A percentile compares a stretch with the other conserved stretches of the same genome.
Conservation (phyloP, 2,329 filamentous ascomycete species). For the Sclerotinia trifoliorum region DNA sequence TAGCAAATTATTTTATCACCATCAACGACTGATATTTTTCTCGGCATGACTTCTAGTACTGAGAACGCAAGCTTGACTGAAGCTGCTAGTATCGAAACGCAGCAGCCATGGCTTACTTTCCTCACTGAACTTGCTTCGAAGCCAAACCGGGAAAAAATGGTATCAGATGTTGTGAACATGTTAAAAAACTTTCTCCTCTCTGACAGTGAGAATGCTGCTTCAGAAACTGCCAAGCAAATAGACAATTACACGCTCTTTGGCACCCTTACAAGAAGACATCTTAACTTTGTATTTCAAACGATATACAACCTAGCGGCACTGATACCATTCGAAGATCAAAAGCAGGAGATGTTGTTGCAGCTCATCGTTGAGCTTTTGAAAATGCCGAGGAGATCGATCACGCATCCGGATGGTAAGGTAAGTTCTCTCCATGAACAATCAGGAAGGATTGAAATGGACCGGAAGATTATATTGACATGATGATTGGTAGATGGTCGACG, state of each 20-base stretch:
- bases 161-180: not conserved
- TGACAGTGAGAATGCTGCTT: not conserved
- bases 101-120: not conserved
- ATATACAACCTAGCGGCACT: not conserved
- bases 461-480: not conserved
- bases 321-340: not conserved
- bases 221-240: not conserved
- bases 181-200: not conserved
- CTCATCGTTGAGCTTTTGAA: slow-evolving; percentile 5
- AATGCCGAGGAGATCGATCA: not conserved
- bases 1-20: not conserved
- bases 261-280: too few species aligned
- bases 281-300: not conserved
- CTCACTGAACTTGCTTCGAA: not conserved
- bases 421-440: not conserved
- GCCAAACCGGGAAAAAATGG: not conserved
- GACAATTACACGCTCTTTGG: not conserved
- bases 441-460: not conserved
- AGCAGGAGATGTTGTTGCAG: not conserved
- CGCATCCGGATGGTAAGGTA: not conserved
- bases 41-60: not conserved
- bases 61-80: too few species aligned
- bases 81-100: not conserved
- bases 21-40: not conserved
- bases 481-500: not conserved